Percentiles rank a stretch among this genome's conserved stretches.
Conservation (phyloP, 2,329 filamentous ascomycete species). For the Monascus ruber region DNA sequence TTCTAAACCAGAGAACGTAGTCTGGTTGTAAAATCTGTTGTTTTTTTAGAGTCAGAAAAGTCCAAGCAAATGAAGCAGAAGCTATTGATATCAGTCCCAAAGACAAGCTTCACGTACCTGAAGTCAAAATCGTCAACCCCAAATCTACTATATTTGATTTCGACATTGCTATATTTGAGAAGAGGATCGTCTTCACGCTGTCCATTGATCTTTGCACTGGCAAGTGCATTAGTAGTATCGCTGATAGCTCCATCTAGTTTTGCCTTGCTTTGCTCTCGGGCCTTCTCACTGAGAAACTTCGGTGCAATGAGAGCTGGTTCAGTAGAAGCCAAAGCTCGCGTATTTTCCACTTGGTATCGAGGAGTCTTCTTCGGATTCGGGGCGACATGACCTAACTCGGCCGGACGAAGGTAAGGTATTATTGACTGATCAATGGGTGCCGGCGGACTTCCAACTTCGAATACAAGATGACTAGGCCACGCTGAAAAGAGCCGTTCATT, state of each 20-base stretch:
- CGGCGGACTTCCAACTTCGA: conserved; percentile 75
- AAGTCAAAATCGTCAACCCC: conserved; percentile 99
- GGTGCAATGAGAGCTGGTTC: conserved; percentile 59
- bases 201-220: conserved; percentile 57
- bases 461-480: conserved; percentile 75
- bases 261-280: conserved; percentile 48
- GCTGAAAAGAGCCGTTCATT: conserved; percentile 75
- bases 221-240: conserved; percentile 54
- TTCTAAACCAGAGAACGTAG: conserved; percentile 79
- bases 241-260: conserved; percentile 26
- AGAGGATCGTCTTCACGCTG: conserved; percentile 72
- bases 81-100: conserved; percentile 38
- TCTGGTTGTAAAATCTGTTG: conserved; percentile 82
- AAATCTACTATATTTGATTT: conserved; percentile 98
- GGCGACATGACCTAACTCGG: conserved; percentile 67
- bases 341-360: conserved; percentile 76
- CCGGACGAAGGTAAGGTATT: conserved; percentile 55
- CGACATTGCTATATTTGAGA: conserved; percentile 80
- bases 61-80: not conserved
- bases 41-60: not conserved
- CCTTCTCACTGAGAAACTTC: conserved; percentile 91
- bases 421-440: conserved; percentile 61
- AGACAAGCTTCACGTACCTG: conserved; percentile 76
- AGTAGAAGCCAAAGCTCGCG: conserved; percentile 50
- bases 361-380: conserved; percentile 61